These are phyloP conservation scores for Setaria viridis DNA, from an alignment of 202 grass and related monocot genomes.

Conservation along the genomic window DNA sequence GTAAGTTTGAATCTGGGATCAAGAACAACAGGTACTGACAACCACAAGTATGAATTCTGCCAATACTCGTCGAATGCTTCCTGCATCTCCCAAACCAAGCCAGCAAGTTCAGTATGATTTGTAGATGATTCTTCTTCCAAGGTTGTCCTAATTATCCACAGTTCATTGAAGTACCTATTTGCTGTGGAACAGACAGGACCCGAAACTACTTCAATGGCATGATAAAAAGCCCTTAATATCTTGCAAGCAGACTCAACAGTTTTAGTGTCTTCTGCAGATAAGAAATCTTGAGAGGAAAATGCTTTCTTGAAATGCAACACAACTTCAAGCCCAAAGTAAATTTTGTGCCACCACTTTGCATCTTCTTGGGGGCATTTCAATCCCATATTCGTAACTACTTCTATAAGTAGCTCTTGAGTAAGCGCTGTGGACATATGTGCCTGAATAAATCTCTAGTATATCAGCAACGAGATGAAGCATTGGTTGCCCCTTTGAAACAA, in stretches of 20 bases:
- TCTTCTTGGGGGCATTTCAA: background rate
- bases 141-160: conserved; percentile 47
- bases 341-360: conserved; percentile 19
- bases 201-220: conserved; percentile 47
- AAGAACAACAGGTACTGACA: conserved; percentile 57
- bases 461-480: conserved; percentile 36
- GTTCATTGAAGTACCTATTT: conserved; percentile 58
- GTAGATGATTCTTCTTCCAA: conserved; percentile 58
- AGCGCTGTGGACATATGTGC: background rate
- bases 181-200: conserved; percentile 38
- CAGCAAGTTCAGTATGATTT: conserved; percentile 49
- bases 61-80: conserved; percentile 53
- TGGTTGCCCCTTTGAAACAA: conserved; percentile 43
- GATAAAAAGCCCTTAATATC: conserved; percentile 63
- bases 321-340: conserved; percentile 11
- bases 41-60: conserved; percentile 38
- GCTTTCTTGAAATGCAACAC: background rate
- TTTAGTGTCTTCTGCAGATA: conserved; percentile 45
- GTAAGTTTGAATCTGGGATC: conserved; percentile 60
- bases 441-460: conserved; percentile 42
- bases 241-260: conserved; percentile 44
- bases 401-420: conserved; percentile 28
- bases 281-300: conserved; percentile 35
- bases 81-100: conserved; percentile 55
- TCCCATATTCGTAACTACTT: background rate